These are phyloP conservation scores for Aspergillus ellipticus DNA, from an alignment of 495 filamentous ascomycete genomes.

Conservation along the genomic window DNA sequence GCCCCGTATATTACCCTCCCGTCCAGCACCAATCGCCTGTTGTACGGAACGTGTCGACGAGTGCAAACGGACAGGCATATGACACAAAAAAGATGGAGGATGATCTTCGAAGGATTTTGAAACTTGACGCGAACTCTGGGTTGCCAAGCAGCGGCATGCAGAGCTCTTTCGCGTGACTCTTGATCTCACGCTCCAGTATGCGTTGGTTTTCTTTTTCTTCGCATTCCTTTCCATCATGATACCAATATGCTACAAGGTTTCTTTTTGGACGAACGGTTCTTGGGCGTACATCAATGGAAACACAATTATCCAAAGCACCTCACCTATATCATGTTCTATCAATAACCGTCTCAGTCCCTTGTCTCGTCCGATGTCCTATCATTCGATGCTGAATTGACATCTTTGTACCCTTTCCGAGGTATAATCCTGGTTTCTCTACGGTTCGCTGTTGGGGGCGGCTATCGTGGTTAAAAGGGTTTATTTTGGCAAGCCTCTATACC, in stretches of 20 bases:
- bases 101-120: slow-evolving; percentile 52
- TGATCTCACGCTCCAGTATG: neutral
- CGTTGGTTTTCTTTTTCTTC: neutral
- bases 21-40: slow-evolving; percentile 21
- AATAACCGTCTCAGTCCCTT: neutral
- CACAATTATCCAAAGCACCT: neutral
- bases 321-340: neutral
- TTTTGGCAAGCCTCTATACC: slow-evolving; percentile 14
- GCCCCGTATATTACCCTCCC: slow-evolving; percentile 20
- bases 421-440: slow-evolving; percentile 14
- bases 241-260: neutral
- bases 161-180: slow-evolving; percentile 36
- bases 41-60: slow-evolving; percentile 22
- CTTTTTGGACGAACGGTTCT: neutral
- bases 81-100: slow-evolving; percentile 51
- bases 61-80: slow-evolving; percentile 22
- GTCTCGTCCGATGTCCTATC: neutral
- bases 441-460: slow-evolving; percentile 13
- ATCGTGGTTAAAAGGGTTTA: slow-evolving; percentile 11
- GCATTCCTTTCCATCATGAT: neutral
- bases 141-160: slow-evolving; percentile 32
- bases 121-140: slow-evolving; percentile 36
- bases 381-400: slow-evolving; percentile 5
- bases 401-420: slow-evolving; percentile 9
- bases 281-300: neutral